phyloP scores from a whole-genome alignment of 495 filamentous ascomycete genomes.

The Penicillium ucsense region DNA sequence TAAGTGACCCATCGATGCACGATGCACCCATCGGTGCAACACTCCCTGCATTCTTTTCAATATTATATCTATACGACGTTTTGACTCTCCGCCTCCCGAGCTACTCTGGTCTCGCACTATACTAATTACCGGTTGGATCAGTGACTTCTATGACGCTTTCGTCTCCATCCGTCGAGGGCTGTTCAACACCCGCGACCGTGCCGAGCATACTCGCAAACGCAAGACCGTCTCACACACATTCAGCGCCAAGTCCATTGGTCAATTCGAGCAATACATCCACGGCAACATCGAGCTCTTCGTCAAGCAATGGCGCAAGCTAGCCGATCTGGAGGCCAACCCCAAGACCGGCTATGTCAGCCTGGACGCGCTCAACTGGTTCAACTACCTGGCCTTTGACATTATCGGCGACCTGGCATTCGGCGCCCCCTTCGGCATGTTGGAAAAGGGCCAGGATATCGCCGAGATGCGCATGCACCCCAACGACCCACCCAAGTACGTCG shows the following conservation, averaged over 20 bases:
- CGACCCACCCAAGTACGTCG: slow-evolving; percentile 35
- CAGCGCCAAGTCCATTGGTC: slow-evolving; percentile 65
- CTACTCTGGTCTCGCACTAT: background rate
- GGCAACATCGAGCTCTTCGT: slow-evolving; percentile 68
- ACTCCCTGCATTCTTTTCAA: too few relatives aligned
- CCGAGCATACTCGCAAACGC: slow-evolving; percentile 79
- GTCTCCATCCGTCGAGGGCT: slow-evolving; percentile 78
- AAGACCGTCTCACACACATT: slow-evolving; percentile 87
- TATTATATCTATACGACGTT: too few relatives aligned
- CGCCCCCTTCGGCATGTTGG: slow-evolving; percentile 45
- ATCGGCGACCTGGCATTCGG: slow-evolving; percentile 59
- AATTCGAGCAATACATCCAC: slow-evolving; percentile 88
- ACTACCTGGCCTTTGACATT: slow-evolving; percentile 88
- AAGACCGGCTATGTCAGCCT: slow-evolving; percentile 48
- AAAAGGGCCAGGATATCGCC: slow-evolving; percentile 46
- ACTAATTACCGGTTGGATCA: slow-evolving; percentile 12
- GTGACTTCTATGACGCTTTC: slow-evolving; percentile 84
- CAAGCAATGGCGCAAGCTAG: slow-evolving; percentile 57
- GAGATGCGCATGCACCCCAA: slow-evolving; percentile 45
- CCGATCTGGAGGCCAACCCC: slow-evolving; percentile 32
- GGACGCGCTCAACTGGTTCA: slow-evolving; percentile 86
- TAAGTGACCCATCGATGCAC: slow-evolving; percentile 16
- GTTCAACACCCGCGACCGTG: slow-evolving; percentile 82
- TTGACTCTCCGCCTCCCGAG: too few relatives aligned
- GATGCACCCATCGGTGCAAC: too few relatives aligned